phyloP scores from a whole-genome alignment of 1,284 basidiomycete genomes.

The Microbotryomycetes sp. region DNA sequence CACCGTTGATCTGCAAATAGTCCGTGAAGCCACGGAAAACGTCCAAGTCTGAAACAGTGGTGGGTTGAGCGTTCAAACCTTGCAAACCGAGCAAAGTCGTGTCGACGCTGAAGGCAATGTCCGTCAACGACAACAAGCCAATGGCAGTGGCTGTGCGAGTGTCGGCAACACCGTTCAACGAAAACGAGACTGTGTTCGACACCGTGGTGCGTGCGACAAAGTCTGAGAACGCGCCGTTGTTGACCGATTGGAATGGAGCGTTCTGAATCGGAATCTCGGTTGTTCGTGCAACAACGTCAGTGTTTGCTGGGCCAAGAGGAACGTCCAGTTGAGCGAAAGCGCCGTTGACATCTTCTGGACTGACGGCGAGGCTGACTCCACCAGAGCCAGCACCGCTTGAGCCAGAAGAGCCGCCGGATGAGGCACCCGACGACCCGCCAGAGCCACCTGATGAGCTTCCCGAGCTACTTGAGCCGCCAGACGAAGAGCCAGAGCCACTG shows the following conservation, averaged over 20 bases:
- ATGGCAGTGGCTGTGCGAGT: conserved; percentile 55
- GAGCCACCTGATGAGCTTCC: too few species aligned
- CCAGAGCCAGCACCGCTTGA: too few species aligned
- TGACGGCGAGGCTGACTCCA: too few species aligned
- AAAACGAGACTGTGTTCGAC: conserved; percentile 50
- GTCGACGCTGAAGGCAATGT: conserved; percentile 58
- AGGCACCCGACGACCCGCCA: too few species aligned
- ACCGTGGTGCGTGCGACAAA: conserved; percentile 64
- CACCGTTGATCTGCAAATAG: conserved; percentile 64
- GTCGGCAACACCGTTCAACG: conserved; percentile 56
- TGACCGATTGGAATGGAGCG: conserved; percentile 56
- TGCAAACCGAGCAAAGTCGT: conserved; percentile 61
- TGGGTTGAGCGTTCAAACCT: conserved; percentile 58
- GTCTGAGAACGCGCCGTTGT: conserved; percentile 54
- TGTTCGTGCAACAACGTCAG: conserved; percentile 58
- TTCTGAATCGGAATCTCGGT: conserved; percentile 58
- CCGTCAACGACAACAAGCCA: conserved; percentile 52
- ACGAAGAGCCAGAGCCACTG: too few species aligned
- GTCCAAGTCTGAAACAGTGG: conserved; percentile 57
- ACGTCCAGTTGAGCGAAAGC: conserved; percentile 59
- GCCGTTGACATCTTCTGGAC: too few species aligned
- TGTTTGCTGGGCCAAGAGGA: conserved; percentile 56
- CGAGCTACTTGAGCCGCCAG: too few species aligned
- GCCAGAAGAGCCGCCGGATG: too few species aligned
- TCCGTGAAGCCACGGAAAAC: conserved; percentile 63